phyloP scores from a whole-genome alignment of 2,329 filamentous ascomycete species.

The Diplodia corticola region DNA sequence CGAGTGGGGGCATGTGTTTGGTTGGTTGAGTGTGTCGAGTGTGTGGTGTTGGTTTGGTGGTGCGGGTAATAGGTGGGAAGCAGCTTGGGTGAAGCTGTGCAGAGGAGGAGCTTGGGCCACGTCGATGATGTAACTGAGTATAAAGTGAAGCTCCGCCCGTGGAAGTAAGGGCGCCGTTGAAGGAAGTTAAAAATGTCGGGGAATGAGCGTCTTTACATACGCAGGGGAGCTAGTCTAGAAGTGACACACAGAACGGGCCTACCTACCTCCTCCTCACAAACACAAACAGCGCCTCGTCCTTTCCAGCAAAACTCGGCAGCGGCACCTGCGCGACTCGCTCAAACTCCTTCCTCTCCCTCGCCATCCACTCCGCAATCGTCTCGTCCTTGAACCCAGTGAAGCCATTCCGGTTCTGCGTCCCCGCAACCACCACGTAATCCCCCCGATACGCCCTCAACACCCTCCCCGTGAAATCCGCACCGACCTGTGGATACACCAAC shows the following conservation, averaged over 20 bases:
- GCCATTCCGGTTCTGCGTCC: slow-evolving; percentile 72
- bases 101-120: slow-evolving; percentile 14
- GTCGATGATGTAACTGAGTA: slow-evolving; percentile 5
- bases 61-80: no score
- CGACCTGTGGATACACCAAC: slow-evolving; percentile 72
- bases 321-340: slow-evolving; percentile 63
- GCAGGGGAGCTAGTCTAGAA: not conserved
- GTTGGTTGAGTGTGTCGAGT: not conserved
- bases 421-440: slow-evolving; percentile 68
- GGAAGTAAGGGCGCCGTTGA: not conserved
- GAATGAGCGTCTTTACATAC: no score
- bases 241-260: not conserved
- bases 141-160: not conserved
- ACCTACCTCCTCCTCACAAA: slow-evolving; percentile 48
- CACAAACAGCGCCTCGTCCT: slow-evolving; percentile 73
- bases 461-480: slow-evolving; percentile 63
- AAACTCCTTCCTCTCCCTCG: slow-evolving; percentile 58
- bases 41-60: not conserved
- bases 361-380: slow-evolving; percentile 68
- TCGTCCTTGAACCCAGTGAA: slow-evolving; percentile 68
- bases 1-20: not conserved
- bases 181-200: not conserved
- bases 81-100: not conserved
- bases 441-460: slow-evolving; percentile 63
- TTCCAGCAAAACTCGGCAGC: slow-evolving; percentile 72